Base-by-base conservation (phyloP, 2,329 filamentous ascomycete species). In the Davidsoniella eucalypti region DNA sequence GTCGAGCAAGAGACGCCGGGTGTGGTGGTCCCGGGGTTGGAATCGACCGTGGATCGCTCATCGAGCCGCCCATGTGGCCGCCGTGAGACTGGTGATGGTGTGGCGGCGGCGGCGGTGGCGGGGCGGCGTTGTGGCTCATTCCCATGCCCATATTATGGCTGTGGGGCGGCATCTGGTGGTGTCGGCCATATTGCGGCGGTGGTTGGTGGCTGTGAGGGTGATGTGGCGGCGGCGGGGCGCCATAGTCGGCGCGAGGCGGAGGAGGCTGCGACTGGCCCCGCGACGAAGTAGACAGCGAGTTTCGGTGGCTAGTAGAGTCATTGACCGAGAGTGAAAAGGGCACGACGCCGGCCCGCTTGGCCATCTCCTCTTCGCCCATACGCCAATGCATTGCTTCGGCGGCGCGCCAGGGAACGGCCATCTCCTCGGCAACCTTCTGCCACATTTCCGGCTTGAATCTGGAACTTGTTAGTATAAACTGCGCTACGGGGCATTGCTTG, bases 341-440 rank as follows among this genome's bases (percentile, higher is more conserved):
- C 6, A 84, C 81, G 37, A 92, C 87, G 42, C 92, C 92, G 40
- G 90, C 90, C 52, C 90, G 82, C 54, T 84, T 78, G 44, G 88
- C 88, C 87, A 98, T 96, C 59, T 96, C 92, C 58, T 80, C 72
- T 63, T 94, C 87, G 55, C 90, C 90, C 50, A 98, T 72, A 61
- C 94, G 84, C 90, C 92, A 98, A 66, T 96, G 92, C 88, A 95
- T 95, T 4, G 87, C 88, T 66, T 98, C 90, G 44, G 86, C 90
- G 16, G 92, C 87, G 60, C 92, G 77, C 90, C 90, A 96, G 36
- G 90, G 92, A 52, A 95, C 82, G 26, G 80, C 81, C 81, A 98
- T 90, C 65, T 96, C 90, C 63, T 92, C 87, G 40, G 88, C 87
- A 18, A 96, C 84, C 60, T 90, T 92, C 54, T 85, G 80, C 90